Conservation (phyloP, 805 yeast species). For the Ogataea trehalophila region DNA sequence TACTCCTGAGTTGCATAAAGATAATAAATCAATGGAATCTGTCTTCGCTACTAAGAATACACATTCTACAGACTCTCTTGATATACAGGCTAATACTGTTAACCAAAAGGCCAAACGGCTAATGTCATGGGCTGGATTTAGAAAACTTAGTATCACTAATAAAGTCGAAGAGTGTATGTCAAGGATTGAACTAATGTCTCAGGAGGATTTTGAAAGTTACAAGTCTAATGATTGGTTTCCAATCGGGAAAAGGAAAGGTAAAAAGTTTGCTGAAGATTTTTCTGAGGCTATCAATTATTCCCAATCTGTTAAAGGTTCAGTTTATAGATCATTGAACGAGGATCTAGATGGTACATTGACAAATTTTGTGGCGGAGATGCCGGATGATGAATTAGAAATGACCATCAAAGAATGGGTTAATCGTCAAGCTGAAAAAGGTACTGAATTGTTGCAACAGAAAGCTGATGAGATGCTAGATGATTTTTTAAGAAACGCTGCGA, state of each 20-base stretch:
- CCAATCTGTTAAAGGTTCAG: conserved; percentile 26
- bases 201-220: too few species aligned
- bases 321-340: conserved; percentile 40
- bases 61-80: too few species aligned
- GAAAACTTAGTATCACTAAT: too few species aligned
- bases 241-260: conserved; percentile 26
- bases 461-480: conserved; percentile 43
- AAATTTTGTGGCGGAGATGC: conserved; percentile 61
- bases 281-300: conserved; percentile 28
- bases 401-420: conserved; percentile 67
- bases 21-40: too few species aligned
- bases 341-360: conserved; percentile 66
- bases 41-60: too few species aligned
- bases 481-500: conserved; percentile 43
- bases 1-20: conserved; percentile 12
- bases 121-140: too few species aligned
- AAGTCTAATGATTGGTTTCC: conserved; percentile 20
- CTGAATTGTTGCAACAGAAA: conserved; percentile 40
- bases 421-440: conserved; percentile 51
- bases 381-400: conserved; percentile 63
- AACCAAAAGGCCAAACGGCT: too few species aligned
- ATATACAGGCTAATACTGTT: too few species aligned
- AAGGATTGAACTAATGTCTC: too few species aligned
- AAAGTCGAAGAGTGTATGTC: too few species aligned
- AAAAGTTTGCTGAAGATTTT: conserved; percentile 26